Conservation (phyloP, 345 rosid genomes). For the Populus euphratica region DNA sequence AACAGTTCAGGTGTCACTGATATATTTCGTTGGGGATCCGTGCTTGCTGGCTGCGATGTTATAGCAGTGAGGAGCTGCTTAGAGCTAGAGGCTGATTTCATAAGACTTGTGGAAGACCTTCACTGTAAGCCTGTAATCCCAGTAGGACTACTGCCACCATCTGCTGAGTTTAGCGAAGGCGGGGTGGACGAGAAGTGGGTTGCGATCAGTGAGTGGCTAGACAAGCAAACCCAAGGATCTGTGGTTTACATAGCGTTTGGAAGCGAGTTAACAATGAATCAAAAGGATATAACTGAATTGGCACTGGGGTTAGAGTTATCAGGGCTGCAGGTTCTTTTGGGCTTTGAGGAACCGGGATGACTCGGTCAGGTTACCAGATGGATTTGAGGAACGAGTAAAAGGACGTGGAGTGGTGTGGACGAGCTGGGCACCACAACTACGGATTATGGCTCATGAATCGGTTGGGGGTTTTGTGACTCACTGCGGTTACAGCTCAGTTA, state of each 20-base stretch:
- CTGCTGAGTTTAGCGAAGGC: neutral
- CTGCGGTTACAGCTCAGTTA: slow-evolving; percentile 43
- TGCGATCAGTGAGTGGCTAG: slow-evolving; percentile 5
- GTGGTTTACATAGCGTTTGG: slow-evolving; percentile 18
- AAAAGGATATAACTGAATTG: neutral
- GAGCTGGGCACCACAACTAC: slow-evolving; percentile 40
- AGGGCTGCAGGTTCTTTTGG: slow-evolving; percentile 19
- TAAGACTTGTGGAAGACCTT: slow-evolving; percentile 15
- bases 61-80: slow-evolving; percentile 13
- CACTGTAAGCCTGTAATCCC: slow-evolving; percentile 26
- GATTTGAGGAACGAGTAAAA: slow-evolving; percentile 28
- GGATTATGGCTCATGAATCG: slow-evolving; percentile 35
- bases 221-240: neutral
- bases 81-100: slow-evolving; percentile 27
- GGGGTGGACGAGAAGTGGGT: neutral
- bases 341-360: neutral
- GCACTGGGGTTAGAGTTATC: slow-evolving; percentile 17
- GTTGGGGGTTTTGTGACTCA: slow-evolving; percentile 47
- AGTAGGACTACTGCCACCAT: slow-evolving; percentile 9
- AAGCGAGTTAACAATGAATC: slow-evolving; percentile 6
- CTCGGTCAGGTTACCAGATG: slow-evolving; percentile 18
- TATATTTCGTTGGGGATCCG: neutral
- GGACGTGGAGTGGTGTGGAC: slow-evolving; percentile 28
- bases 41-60: slow-evolving; percentile 13
- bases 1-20: neutral